Evolutionary conservation across 1,284 basidiomycete species (phyloP).

Genomic region (Cryptococcus floricola): DNA sequence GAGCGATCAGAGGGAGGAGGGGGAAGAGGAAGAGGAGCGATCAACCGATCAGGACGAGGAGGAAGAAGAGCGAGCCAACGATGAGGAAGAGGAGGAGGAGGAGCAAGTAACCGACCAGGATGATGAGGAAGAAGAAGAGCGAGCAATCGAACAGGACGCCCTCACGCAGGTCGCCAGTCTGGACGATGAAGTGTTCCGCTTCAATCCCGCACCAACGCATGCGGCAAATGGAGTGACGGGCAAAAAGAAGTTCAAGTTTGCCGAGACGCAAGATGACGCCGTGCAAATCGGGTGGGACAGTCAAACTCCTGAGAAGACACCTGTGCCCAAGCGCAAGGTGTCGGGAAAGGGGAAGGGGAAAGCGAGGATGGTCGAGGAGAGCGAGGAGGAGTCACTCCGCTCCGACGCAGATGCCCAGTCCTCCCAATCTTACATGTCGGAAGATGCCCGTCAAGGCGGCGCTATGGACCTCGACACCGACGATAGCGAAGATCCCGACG

Average conservation of each 20-base stretch:
- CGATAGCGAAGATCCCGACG: background rate
- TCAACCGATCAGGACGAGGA: background rate
- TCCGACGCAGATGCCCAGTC: background rate
- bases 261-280: slow-evolving; percentile 19
- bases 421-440: background rate
- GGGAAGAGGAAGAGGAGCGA: background rate
- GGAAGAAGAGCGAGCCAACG: too few species aligned
- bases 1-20: background rate
- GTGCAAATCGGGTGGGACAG: slow-evolving; percentile 25
- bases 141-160: background rate
- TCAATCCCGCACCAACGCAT: background rate
- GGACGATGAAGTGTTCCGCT: background rate
- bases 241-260: slow-evolving; percentile 20
- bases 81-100: too few species aligned
- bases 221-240: background rate
- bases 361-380: background rate
- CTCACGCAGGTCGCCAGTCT: background rate
- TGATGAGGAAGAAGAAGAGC: background rate
- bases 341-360: background rate
- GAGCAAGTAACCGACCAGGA: too few species aligned
- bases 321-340: background rate
- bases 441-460: background rate
- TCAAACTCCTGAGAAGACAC: background rate
- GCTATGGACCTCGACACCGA: background rate
- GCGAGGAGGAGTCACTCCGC: background rate